Evolutionary conservation across 352 stramenopile genomes (phyloP), one percentile per base, ranked within the genome.

Genomic region (Globisporangium recalcitrans): DNA sequence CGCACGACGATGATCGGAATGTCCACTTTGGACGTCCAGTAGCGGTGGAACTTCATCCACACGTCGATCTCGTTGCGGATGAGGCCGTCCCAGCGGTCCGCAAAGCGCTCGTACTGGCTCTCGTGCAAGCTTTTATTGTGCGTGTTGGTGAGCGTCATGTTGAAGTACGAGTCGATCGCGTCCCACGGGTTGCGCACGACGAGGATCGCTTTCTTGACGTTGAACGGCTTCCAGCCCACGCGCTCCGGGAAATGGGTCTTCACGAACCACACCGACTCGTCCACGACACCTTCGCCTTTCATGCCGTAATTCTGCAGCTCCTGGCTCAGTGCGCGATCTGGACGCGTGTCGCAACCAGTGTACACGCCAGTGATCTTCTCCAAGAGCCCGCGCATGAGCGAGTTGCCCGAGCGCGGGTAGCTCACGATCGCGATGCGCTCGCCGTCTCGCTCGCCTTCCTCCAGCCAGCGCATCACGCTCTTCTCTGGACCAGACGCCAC

Each of bases 161-260:
- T 99, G 70, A 98, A 99, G 77, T 99, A 99, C 52, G 95, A 99
- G 64, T 99, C 95, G 72, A 99, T 99, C 26, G 96, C 91, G 85
- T 99, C 97, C 82, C 96, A 99, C 1, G 97, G 97, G 72, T 99
- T 99, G 47, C 97, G 85, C 61, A 95, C 85, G 9, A 95, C 85
- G 14, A 95, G 71, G 60, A 95, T 93, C n/a, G 83, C 81, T 54
- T 93, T 93, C 58, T 91, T 73, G 38, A 76, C 74, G 40, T 65
- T 76, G 68, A 91, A 90, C 21, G 68, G 68, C 71, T 91, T 87
- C 83, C 82, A 97, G 47, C 97, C 97, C n/a, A 86, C 82, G 24
- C 97, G 87, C 73, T 99, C 97, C 0, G 97, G 97, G 65, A 96
- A 99, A 77, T 99, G 97, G 29, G 96, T 98, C 80, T 99, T 99